Base-by-base conservation (phyloP, 805 yeast species). In the Komagataella pseudopastoris region DNA sequence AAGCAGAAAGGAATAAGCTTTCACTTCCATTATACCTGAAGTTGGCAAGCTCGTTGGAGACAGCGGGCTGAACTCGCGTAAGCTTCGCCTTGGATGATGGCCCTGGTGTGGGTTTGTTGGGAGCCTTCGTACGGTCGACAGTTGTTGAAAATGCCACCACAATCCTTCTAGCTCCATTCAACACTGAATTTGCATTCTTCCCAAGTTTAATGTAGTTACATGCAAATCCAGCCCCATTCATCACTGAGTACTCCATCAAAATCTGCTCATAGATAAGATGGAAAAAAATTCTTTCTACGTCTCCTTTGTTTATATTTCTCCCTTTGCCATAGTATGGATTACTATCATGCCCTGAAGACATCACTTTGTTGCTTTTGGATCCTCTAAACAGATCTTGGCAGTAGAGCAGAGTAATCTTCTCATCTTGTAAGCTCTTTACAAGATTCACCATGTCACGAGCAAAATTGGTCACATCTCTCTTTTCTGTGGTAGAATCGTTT, bases 361-460 rank as follows among this genome's bases (percentile, higher is more conserved):
- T 70, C 53, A 88, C 77, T 59, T 81, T 83, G n/a, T 75, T 72
- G 52, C 70, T 68, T 56, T 74, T 78, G 0, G 88, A 77, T 0
- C 97, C 96, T 58, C 83, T 78, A 63, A 82, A 83, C 4, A 88
- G 74, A 64, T 90, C 97, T 56, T 88, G 90, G 61, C 91, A 83
- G 57, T 88, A 83, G 10, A 85, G 72, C 7, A 84, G 71, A 0
- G 98, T 90, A 3, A 89, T 88, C 51, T 78, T 78, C 16, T 74
- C 74, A 23, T 64, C 64, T 55, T 80, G 81, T 14, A 88, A 60
- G 3, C 71, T 61, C 50, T 72, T 66, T 1, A 90, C 86, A 53
- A 90, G 64, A 12, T 69, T 62, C 4, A 87, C 71, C 23, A 88
- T 78, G 49, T 75, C 71, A 47, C 69, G 69, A 0, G 96, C 83